phyloP scores from a whole-genome alignment of 2,329 filamentous ascomycete species.

The Corniculantispora saksenae region DNA sequence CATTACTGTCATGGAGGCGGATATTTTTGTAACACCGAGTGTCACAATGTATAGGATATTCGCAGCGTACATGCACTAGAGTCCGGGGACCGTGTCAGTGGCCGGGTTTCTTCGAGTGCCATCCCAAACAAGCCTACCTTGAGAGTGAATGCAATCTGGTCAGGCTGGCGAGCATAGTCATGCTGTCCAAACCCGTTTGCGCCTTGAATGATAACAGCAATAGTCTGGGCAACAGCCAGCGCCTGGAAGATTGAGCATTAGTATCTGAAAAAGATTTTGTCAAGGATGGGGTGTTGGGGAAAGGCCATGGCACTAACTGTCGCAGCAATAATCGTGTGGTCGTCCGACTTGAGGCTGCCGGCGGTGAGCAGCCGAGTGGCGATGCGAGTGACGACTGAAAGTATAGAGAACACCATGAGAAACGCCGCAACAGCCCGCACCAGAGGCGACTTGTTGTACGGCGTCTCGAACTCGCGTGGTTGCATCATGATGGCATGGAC shows the following conservation, averaged over 20 bases:
- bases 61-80: slow-evolving; percentile 12
- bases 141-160: slow-evolving; percentile 21
- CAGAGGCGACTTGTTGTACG: slow-evolving; percentile 27
- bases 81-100: no score
- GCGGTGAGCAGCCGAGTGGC: slow-evolving; percentile 22
- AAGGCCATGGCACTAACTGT: slow-evolving; percentile 20
- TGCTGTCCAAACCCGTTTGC: slow-evolving; percentile 25
- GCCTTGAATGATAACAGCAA: slow-evolving; percentile 23
- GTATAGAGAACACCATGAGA: slow-evolving; percentile 27
- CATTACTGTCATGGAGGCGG: slow-evolving; percentile 10
- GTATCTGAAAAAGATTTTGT: neutral
- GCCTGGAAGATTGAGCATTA: slow-evolving; percentile 14
- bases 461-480: slow-evolving; percentile 25
- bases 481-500: slow-evolving; percentile 6
- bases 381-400: slow-evolving; percentile 24
- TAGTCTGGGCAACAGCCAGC: slow-evolving; percentile 24
- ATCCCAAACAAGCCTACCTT: neutral
- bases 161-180: slow-evolving; percentile 2
- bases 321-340: slow-evolving; percentile 21
- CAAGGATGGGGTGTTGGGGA: neutral
- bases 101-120: no score
- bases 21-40: slow-evolving; percentile 8
- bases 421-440: slow-evolving; percentile 26
- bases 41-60: slow-evolving; percentile 1
- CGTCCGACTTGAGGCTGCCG: slow-evolving; percentile 23